Conservation (phyloP, 1,284 basidiomycete species). For the Papiliotrema fonsecae region DNA sequence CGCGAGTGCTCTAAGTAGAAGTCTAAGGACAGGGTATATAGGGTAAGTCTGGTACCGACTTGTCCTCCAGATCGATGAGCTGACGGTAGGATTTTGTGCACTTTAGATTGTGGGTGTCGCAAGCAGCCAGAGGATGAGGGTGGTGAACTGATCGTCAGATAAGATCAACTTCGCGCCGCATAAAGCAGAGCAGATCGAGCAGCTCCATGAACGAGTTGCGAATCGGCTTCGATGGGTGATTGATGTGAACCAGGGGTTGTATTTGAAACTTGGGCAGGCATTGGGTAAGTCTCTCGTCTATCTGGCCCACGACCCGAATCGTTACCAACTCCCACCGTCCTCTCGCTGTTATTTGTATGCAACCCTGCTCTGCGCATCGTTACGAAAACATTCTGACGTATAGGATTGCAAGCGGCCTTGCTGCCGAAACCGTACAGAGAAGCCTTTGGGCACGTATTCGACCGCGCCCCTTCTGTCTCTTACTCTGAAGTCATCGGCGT, state of each 20-base stretch:
- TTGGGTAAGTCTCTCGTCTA: conserved; percentile 25
- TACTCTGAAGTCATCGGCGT: conserved; percentile 62
- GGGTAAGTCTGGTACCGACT: conserved; percentile 46
- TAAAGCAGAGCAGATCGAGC: conserved; percentile 64
- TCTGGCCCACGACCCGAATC: too few species aligned
- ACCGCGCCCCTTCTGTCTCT: conserved; percentile 76
- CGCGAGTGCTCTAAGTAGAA: conserved; percentile 62
- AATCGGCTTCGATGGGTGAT: conserved; percentile 69
- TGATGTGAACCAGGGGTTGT: conserved; percentile 74
- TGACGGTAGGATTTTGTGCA: conserved; percentile 35
- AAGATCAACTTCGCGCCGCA: conserved; percentile 72
- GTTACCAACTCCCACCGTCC: neutral
- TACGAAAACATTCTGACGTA: neutral
- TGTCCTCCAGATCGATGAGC: conserved; percentile 23
- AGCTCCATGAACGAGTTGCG: conserved; percentile 75
- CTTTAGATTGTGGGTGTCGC: conserved; percentile 38
- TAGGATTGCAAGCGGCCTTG: conserved; percentile 75
- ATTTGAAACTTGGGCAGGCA: conserved; percentile 75
- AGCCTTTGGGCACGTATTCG: conserved; percentile 75
- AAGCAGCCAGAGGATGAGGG: neutral
- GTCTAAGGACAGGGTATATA: conserved; percentile 62
- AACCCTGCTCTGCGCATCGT: neutral
- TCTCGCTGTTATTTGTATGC: neutral
- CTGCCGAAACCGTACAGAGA: conserved; percentile 74
- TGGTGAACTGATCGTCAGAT: conserved; percentile 46